phyloP scores from a whole-genome alignment of 306 rosid species.

The Dalbergia cochinchinensis region DNA sequence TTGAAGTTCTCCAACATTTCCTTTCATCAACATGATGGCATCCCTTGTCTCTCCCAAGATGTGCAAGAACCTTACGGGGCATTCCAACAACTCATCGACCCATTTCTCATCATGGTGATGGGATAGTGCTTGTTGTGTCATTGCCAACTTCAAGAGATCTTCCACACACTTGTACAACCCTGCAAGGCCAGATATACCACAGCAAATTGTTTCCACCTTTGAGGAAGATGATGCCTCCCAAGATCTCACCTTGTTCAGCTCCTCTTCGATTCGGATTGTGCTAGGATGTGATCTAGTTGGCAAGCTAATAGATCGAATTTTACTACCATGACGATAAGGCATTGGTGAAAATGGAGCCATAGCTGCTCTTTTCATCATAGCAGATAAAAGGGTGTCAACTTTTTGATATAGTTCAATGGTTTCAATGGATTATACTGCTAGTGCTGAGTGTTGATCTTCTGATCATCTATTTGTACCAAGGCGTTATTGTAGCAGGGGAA shows the following conservation, averaged over 20 bases:
- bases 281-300: slow-evolving; percentile 83
- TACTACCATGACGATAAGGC: slow-evolving; percentile 36
- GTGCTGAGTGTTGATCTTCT: not conserved
- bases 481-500: not conserved
- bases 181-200: slow-evolving; percentile 55
- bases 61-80: slow-evolving; percentile 65
- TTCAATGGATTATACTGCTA: not conserved
- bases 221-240: slow-evolving; percentile 57
- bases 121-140: slow-evolving; percentile 68
- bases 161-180: slow-evolving; percentile 58
- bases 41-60: slow-evolving; percentile 64
- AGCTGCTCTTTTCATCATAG: slow-evolving; percentile 47
- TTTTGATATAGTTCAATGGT: not conserved
- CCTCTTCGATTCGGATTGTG: slow-evolving; percentile 60
- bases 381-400: not conserved
- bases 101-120: slow-evolving; percentile 60
- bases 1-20: slow-evolving; percentile 59
- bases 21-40: slow-evolving; percentile 52
- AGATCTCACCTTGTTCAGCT: slow-evolving; percentile 64
- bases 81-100: slow-evolving; percentile 68
- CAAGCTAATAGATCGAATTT: slow-evolving; percentile 68
- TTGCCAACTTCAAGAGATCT: slow-evolving; percentile 63
- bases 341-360: slow-evolving; percentile 62
- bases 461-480: not conserved
- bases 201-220: slow-evolving; percentile 49